A percentile compares a stretch with the other conserved stretches of the same genome.
phyloP scores from a whole-genome alignment of 1,284 basidiomycete species.

The Heterobasidion irregulare region DNA sequence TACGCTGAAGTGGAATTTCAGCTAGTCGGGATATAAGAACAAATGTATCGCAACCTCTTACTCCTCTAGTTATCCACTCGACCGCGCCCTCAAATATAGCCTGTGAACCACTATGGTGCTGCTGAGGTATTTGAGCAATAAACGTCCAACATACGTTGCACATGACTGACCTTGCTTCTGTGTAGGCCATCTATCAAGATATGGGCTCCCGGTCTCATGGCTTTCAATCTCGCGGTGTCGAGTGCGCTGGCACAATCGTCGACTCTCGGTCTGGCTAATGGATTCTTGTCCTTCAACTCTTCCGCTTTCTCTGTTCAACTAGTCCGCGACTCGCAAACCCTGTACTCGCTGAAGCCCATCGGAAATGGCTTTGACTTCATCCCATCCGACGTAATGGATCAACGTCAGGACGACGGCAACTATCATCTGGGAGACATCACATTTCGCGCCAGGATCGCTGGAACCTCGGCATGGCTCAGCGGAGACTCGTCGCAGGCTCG shows the following conservation, averaged over 20 bases:
- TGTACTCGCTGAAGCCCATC: constrained; percentile 40
- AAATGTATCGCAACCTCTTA: too few relatives aligned
- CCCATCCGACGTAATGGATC: constrained; percentile 42
- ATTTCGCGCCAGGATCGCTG: constrained; percentile 39
- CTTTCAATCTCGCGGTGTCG: neutral
- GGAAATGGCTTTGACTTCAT: constrained; percentile 42
- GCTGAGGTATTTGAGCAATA: too few relatives aligned
- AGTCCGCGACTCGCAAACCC: constrained; percentile 50
- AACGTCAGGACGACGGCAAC: constrained; percentile 38
- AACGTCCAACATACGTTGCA: too few relatives aligned
- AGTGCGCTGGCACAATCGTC: neutral
- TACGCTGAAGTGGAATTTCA: too few relatives aligned
- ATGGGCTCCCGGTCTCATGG: neutral
- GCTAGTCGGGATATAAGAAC: too few relatives aligned
- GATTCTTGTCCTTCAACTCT: constrained; percentile 38
- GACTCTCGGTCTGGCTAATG: constrained; percentile 37
- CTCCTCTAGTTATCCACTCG: too few relatives aligned
- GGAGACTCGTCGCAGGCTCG: constrained; percentile 41
- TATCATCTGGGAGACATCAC: constrained; percentile 53
- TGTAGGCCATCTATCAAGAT: too few relatives aligned
- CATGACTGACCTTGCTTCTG: too few relatives aligned
- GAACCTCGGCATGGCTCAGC: constrained; percentile 35
- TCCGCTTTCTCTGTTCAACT: constrained; percentile 36
- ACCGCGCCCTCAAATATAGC: too few relatives aligned
- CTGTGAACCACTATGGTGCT: too few relatives aligned